These are phyloP conservation scores for Skeletonema menzelii DNA, from an alignment of 108 stramenopile species.

Conservation along the genomic window DNA sequence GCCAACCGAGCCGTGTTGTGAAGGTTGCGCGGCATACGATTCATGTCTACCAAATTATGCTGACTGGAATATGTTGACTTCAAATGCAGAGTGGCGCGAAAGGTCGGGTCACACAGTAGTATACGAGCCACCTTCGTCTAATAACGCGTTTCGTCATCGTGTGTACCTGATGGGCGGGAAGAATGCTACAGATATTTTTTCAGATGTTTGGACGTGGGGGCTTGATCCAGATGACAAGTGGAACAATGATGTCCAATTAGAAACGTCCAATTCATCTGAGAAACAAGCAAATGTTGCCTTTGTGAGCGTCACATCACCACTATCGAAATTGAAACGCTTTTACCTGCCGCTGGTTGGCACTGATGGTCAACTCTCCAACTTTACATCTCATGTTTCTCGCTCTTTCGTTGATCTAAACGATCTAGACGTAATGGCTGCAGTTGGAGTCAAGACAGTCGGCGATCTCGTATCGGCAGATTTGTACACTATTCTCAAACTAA, in stretches of 20 bases:
- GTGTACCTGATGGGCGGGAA: slow-evolving; percentile 52
- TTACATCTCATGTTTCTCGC: slow-evolving; percentile 3
- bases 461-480: slow-evolving; percentile 49
- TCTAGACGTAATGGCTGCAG: slow-evolving; percentile 18
- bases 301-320: slow-evolving; percentile 25
- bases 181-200: slow-evolving; percentile 24
- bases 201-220: slow-evolving; percentile 55
- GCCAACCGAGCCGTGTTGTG: slow-evolving; percentile 50
- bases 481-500: slow-evolving; percentile 41
- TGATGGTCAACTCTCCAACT: slow-evolving; percentile 24
- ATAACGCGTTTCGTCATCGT: slow-evolving; percentile 43
- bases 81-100: slow-evolving; percentile 34
- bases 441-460: slow-evolving; percentile 41
- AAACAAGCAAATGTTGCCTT: slow-evolving; percentile 3
- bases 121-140: slow-evolving; percentile 52
- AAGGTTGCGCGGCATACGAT: slow-evolving; percentile 6
- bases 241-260: slow-evolving; percentile 26
- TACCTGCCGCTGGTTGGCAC: slow-evolving; percentile 16
- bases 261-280: background rate
- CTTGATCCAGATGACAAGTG: slow-evolving; percentile 22
- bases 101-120: slow-evolving; percentile 48
- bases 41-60: slow-evolving; percentile 38
- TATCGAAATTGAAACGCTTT: slow-evolving; percentile 17
- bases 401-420: slow-evolving; percentile 21
- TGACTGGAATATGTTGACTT: slow-evolving; percentile 31